Conservation (phyloP, 2,329 filamentous ascomycete genomes). For the Colletotrichum tofieldiae region DNA sequence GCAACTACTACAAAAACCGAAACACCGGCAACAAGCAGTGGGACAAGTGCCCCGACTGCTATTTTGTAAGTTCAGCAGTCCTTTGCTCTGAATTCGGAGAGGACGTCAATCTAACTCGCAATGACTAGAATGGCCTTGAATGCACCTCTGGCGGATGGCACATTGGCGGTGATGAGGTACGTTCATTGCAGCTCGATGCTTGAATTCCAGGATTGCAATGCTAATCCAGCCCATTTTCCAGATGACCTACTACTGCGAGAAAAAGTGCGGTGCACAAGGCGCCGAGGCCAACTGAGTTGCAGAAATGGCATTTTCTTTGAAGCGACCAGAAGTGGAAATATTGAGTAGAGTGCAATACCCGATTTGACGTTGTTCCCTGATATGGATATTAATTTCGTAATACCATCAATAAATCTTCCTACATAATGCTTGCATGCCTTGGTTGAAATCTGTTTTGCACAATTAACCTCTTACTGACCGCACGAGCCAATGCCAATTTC, state of each 20-base stretch:
- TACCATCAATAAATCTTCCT: neutral
- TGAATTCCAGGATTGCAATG: neutral
- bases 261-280: constrained; percentile 42
- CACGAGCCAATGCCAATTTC: neutral
- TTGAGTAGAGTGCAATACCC: neutral
- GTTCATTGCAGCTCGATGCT: neutral
- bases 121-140: constrained; percentile 28
- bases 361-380: neutral
- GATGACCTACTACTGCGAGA: constrained; percentile 42
- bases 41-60: constrained; percentile 44
- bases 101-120: too few relatives aligned
- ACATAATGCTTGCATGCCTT: too few relatives aligned
- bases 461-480: too few relatives aligned
- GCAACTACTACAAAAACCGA: constrained; percentile 40
- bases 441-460: neutral
- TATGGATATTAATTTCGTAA: neutral
- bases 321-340: neutral
- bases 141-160: constrained; percentile 39
- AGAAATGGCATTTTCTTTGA: neutral
- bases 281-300: constrained; percentile 39
- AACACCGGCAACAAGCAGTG: constrained; percentile 44
- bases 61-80: neutral
- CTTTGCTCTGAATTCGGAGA: rapidly evolving
- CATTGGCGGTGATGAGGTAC: constrained; percentile 43
- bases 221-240: neutral